These are phyloP conservation scores for Phoenix roebelenii DNA, from an alignment of 176 grass and related monocot species.

Conservation along the genomic window DNA sequence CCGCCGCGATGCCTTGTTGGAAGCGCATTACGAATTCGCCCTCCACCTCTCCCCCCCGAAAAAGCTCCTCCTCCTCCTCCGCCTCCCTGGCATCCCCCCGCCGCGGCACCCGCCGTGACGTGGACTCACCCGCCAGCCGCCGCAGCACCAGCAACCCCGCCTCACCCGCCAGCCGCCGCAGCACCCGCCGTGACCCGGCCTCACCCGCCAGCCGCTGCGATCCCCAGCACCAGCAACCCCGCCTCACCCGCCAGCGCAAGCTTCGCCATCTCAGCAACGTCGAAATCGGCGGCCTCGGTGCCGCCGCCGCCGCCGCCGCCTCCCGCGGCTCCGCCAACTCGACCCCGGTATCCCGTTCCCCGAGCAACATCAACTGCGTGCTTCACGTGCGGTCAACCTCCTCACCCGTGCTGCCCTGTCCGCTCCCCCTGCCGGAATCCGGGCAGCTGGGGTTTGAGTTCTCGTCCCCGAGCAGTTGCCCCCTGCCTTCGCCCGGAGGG, in stretches of 20 bases:
- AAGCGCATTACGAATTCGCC: conserved; percentile 9
- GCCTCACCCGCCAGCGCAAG: conserved; percentile 44
- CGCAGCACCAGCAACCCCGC: too few relatives aligned
- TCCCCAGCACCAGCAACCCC: conserved; percentile 11
- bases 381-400: conserved; percentile 31
- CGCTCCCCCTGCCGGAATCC: conserved; percentile 36
- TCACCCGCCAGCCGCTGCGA: too few relatives aligned
- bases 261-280: conserved; percentile 41
- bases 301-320: conserved; percentile 11
- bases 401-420: conserved; percentile 44
- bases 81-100: neutral
- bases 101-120: too few relatives aligned
- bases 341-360: conserved; percentile 39
- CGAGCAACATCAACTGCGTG: conserved; percentile 30
- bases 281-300: conserved; percentile 23
- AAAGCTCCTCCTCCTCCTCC: neutral
- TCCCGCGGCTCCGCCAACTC: conserved; percentile 20
- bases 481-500: conserved; percentile 26
- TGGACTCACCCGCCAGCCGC: too few relatives aligned
- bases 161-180: too few relatives aligned
- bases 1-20: conserved; percentile 42
- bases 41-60: neutral
- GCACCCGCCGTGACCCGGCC: too few relatives aligned
- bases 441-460: conserved; percentile 10
- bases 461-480: neutral